Base-by-base conservation (phyloP, 768 basidiomycete genomes). In the Leccinellum albellum region DNA sequence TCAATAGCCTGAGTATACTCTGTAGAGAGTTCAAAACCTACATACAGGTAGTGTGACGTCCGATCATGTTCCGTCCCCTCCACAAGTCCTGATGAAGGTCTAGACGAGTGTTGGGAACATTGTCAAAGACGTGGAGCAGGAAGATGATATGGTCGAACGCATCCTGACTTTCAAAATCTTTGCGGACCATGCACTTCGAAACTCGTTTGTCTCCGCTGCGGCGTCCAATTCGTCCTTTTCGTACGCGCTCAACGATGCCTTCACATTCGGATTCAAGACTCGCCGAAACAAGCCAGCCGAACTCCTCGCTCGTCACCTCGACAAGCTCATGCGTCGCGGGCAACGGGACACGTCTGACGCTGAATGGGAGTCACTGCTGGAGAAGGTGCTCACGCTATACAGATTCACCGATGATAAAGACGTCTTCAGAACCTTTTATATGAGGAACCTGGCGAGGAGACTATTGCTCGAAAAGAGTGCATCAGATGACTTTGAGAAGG, bases 391-490 rank as follows among this genome's bases (percentile, higher is more conserved):
- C 24, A 81, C 74, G 7, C 73, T 98, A 54, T 96, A 94, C 72
- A 78, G 91, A 53, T 95, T 84, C 69, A 94, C 91, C 5, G 87
- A 92, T 51, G 93, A 95, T 67, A 94, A 93, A 69, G 94, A 97
- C 66, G 91, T 96, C 31, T 98, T 97, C 71, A 83, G 94, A 64
- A 87, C 88, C 26, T 97, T 94, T 73, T 98, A 96, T 70, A 89
- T 89, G 72, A 86, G 91, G 12, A 84, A 87, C 35, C 74, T 97
- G 33, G 89, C 94, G n/a, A 94, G 91, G 76, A 81, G 94, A 54
- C 66, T 98, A 57, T 74, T 98, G 37, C 76, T 95, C n/a, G 86
- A 84, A 59, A 85, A 84, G 68, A 91, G 87, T 52, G 94, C 94
- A 0, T 89, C 87, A 1, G 85, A 91, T 58, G 94, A 95, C 65